A percentile compares a stretch with the other conserved stretches of the same genome.
Conservation (phyloP, 495 filamentous ascomycete species). For the Aspergillus campestris region DNA sequence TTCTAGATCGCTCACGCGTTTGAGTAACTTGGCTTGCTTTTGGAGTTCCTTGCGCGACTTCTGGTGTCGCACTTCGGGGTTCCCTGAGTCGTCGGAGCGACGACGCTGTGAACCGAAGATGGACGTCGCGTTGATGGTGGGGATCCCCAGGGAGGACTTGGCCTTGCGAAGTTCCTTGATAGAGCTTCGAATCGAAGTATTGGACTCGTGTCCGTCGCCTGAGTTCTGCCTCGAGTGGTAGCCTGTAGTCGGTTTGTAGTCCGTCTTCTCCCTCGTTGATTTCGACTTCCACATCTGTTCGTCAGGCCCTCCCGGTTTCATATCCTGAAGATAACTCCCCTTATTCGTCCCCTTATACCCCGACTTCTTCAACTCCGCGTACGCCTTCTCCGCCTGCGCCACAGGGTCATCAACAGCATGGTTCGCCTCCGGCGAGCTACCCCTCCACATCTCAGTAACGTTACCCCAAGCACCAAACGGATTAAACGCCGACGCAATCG, state of each 20-base stretch:
- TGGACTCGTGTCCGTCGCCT: constrained; percentile 11
- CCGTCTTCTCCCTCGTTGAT: constrained; percentile 30
- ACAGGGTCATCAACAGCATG: constrained; percentile 33
- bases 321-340: constrained; percentile 24
- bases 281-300: constrained; percentile 34
- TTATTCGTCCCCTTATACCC: constrained; percentile 45
- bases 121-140: constrained; percentile 17
- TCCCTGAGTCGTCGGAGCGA: constrained; percentile 22
- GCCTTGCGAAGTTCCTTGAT: constrained; percentile 33
- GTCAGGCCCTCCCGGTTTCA: constrained; percentile 11
- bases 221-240: constrained; percentile 18
- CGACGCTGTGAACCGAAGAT: constrained; percentile 9
- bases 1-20: constrained; percentile 60
- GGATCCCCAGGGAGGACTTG: constrained; percentile 23
- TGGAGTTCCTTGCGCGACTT: constrained; percentile 53
- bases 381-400: constrained; percentile 45
- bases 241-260: constrained; percentile 11
- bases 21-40: constrained; percentile 52
- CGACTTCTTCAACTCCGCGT: constrained; percentile 52
- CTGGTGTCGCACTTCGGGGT: constrained; percentile 34
- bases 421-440: constrained; percentile 12
- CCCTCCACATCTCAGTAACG: constrained; percentile 24
- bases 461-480: constrained; percentile 41
- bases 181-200: constrained; percentile 26
- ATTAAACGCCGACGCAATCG: constrained; percentile 46